phyloP scores from a whole-genome alignment of 352 stramenopile genomes.

The Globisporangium cederbergense region DNA sequence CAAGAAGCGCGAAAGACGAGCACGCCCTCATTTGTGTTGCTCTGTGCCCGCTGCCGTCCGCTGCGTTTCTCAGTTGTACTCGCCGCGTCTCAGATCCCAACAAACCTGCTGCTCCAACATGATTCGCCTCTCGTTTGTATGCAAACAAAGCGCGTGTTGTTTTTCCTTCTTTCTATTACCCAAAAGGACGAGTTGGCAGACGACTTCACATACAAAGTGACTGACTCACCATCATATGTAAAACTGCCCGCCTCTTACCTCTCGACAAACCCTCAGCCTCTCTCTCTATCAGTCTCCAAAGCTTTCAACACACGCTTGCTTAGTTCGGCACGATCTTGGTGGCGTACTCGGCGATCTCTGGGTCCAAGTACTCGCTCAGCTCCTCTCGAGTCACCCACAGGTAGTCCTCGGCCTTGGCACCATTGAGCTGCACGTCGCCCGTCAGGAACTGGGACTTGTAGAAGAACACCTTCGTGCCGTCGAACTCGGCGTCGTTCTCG shows the following conservation, averaged over 20 bases:
- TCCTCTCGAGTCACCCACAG: conserved; percentile 79
- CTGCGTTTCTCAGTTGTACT: not conserved
- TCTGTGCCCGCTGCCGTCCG: not conserved
- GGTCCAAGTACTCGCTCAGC: conserved; percentile 71
- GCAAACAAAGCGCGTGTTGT: not conserved
- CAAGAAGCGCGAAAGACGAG: not conserved
- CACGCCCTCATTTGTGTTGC: not conserved
- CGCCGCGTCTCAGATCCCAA: not conserved
- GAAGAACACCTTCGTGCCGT: conserved; percentile 86
- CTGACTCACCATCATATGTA: too few relatives aligned
- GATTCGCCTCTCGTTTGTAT: not conserved
- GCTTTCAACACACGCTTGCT: not conserved
- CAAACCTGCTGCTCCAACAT: not conserved
- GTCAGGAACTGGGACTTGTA: conserved; percentile 76
- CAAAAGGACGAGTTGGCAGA: not conserved
- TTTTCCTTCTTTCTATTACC: conserved; percentile 11
- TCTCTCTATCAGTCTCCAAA: conserved; percentile 1
- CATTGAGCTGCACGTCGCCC: conserved; percentile 63
- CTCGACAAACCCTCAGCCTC: not conserved
- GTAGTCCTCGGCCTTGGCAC: conserved; percentile 61
- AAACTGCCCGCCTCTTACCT: not conserved
- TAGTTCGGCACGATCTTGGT: conserved; percentile 79
- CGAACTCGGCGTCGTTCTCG: conserved; percentile 39
- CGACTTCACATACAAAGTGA: too few relatives aligned
- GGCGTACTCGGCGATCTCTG: conserved; percentile 64